A percentile compares a stretch with the other conserved stretches of the same genome.
These are phyloP conservation scores for Blepharisma japonicum DNA, from an alignment of 73 alveolate genomes.

Conservation along the genomic window DNA sequence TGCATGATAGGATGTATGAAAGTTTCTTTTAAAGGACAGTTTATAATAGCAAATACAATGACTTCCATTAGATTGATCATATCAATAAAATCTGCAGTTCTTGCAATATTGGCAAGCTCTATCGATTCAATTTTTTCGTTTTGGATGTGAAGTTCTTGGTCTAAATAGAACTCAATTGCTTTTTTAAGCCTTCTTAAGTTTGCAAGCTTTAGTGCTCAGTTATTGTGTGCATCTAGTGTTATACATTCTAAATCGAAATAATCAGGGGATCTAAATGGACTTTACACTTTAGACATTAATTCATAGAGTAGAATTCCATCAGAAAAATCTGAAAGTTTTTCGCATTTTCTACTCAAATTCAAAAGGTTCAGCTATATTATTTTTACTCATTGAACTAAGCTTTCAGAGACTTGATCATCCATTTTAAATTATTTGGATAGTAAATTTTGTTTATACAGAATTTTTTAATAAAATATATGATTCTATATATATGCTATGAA, in stretches of 20 bases:
- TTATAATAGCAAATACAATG: not conserved
- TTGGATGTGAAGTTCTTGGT: constrained; percentile 1
- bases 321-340: not conserved
- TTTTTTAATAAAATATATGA: not conserved
- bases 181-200: constrained; percentile 19
- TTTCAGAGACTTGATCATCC: constrained; percentile 18
- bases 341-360: not conserved
- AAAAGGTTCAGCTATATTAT: not conserved
- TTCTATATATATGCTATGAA: no score
- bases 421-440: not conserved
- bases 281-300: constrained; percentile 15
- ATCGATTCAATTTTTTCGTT: not conserved
- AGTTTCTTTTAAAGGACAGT: not conserved
- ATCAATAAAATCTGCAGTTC: not conserved
- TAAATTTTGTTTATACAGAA: not conserved
- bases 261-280: constrained; percentile 16
- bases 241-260: constrained; percentile 6
- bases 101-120: not conserved
- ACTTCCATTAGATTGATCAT: constrained; percentile 6
- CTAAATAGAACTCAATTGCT: not conserved
- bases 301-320: constrained; percentile 28
- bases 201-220: constrained; percentile 14
- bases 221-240: not conserved
- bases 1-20: constrained; percentile 1
- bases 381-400: constrained; percentile 11